Conservation (phyloP, 176 grass and related monocot species). For the Lolium perenne region DNA sequence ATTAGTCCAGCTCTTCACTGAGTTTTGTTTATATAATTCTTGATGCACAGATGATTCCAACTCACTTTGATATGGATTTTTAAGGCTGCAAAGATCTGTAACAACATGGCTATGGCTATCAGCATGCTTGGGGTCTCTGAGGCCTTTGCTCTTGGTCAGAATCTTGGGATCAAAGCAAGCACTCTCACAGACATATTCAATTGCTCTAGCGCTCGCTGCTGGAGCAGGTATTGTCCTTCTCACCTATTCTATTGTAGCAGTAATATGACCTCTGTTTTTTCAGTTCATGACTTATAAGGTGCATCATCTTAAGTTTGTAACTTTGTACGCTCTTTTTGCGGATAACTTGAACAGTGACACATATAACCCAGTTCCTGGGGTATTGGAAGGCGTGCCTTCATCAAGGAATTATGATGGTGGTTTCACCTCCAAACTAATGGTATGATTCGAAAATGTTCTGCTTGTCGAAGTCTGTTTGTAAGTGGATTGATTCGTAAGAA, state of each 20-base stretch:
- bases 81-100: constrained; percentile 96
- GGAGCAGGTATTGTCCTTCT: constrained; percentile 73
- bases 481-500: background rate
- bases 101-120: constrained; percentile 95
- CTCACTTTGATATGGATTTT: constrained; percentile 31
- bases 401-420: constrained; percentile 86
- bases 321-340: background rate
- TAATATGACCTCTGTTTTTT: background rate
- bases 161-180: constrained; percentile 80
- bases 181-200: constrained; percentile 90
- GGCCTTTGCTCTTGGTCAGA: constrained; percentile 93
- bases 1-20: constrained; percentile 25
- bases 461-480: background rate
- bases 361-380: constrained; percentile 97
- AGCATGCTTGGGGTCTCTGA: constrained; percentile 94
- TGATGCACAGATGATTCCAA: background rate
- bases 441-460: constrained; percentile 31
- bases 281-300: constrained; percentile 1
- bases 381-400: constrained; percentile 78
- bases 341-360: constrained; percentile 60
- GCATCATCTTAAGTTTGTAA: constrained; percentile 20
- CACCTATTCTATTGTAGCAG: background rate
- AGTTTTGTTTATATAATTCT: background rate
- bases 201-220: constrained; percentile 93
- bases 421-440: constrained; percentile 93